Evolutionary conservation across 352 stramenopile species (phyloP).

Genomic region (Phytophthora pini): DNA sequence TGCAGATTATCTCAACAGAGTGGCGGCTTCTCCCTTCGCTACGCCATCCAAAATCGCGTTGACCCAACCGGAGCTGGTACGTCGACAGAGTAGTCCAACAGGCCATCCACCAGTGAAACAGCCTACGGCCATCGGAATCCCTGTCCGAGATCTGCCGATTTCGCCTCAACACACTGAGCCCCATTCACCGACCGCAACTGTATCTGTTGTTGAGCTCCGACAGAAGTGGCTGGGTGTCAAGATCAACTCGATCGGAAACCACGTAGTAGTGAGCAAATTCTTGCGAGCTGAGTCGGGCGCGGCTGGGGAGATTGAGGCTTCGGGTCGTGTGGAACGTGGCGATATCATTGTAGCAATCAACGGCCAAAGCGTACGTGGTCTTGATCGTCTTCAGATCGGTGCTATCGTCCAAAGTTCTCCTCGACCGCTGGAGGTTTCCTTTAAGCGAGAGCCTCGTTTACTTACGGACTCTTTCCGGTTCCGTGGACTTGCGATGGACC

Average conservation of each 20-base stretch:
- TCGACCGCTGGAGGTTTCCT: constrained; percentile 65
- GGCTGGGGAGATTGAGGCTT: constrained; percentile 77
- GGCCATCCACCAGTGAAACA: constrained; percentile 9
- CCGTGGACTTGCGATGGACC: constrained; percentile 54
- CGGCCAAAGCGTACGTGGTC: constrained; percentile 55
- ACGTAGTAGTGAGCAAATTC: constrained; percentile 80
- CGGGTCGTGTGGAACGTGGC: constrained; percentile 56
- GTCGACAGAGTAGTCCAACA: constrained; percentile 31
- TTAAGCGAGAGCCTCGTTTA: constrained; percentile 52
- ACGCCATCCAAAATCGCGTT: constrained; percentile 9
- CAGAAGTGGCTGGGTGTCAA: constrained; percentile 81
- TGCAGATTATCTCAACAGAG: constrained; percentile 31
- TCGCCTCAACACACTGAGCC: constrained; percentile 19
- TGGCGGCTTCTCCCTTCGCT: constrained; percentile 21
- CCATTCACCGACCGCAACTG: constrained; percentile 11
- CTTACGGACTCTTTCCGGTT: constrained; percentile 71
- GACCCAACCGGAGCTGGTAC: constrained; percentile 17
- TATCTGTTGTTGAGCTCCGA: constrained; percentile 54
- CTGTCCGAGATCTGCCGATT: constrained; percentile 17
- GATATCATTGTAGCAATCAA: constrained; percentile 78
- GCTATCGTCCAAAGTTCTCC: constrained; percentile 63
- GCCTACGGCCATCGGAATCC: constrained; percentile 27
- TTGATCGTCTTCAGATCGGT: constrained; percentile 69
- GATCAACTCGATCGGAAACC: constrained; percentile 78
- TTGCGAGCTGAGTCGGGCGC: constrained; percentile 59